These are phyloP conservation scores for Aspergillus ruber DNA, from an alignment of 2,329 filamentous ascomycete species.

Conservation along the genomic window DNA sequence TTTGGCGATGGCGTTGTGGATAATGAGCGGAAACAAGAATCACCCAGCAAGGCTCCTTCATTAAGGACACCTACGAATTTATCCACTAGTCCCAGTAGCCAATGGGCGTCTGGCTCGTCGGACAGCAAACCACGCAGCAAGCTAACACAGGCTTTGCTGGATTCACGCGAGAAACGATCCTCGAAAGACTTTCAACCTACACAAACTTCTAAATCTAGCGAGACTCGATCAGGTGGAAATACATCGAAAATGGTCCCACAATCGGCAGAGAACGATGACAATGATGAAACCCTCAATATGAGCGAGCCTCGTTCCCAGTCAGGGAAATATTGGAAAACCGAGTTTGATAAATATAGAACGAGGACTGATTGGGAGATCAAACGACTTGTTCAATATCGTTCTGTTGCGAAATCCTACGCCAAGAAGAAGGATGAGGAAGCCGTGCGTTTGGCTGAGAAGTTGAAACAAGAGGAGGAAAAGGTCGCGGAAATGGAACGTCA, in stretches of 20 bases:
- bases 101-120: constrained; percentile 32
- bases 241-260: constrained; percentile 4
- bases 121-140: constrained; percentile 34
- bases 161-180: constrained; percentile 31
- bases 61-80: constrained; percentile 42
- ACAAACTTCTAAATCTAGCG: constrained; percentile 6
- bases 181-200: constrained; percentile 18
- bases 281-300: constrained; percentile 49
- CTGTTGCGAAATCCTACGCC: constrained; percentile 54
- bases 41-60: constrained; percentile 36
- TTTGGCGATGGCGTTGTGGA: constrained; percentile 54
- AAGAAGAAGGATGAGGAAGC: constrained; percentile 54
- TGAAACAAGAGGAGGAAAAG: constrained; percentile 45
- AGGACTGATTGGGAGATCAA: constrained; percentile 55
- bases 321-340: constrained; percentile 56
- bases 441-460: constrained; percentile 45
- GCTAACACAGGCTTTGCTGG: constrained; percentile 34
- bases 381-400: constrained; percentile 55
- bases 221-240: constrained; percentile 9
- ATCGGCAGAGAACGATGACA: constrained; percentile 22
- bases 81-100: constrained; percentile 42
- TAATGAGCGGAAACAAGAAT: constrained; percentile 47
- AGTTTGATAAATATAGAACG: constrained; percentile 53
- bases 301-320: constrained; percentile 52
- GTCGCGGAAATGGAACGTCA: constrained; percentile 40